Conservation (phyloP, 2,329 filamentous ascomycete genomes). For the Phialemoniopsis sp. region DNA sequence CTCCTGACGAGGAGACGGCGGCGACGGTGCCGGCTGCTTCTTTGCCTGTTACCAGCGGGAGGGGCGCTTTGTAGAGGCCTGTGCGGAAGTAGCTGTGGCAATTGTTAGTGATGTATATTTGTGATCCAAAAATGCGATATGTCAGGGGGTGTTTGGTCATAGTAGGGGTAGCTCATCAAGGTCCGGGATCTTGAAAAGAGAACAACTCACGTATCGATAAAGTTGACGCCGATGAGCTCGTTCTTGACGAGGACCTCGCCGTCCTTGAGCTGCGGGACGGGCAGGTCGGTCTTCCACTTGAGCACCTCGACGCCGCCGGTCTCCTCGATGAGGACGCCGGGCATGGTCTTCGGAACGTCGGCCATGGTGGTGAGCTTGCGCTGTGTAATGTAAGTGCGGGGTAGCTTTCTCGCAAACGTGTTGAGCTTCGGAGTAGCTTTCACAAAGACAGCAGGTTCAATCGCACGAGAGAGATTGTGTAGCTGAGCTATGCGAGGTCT, state of each 20-base stretch:
- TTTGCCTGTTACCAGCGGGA: slow-evolving; percentile 74
- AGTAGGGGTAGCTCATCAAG: too few relatives aligned
- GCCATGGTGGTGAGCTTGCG: slow-evolving; percentile 1
- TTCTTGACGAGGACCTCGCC: slow-evolving; percentile 79
- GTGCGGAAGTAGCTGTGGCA: slow-evolving; percentile 69
- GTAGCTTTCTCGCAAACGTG: too few relatives aligned
- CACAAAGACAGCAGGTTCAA: too few relatives aligned
- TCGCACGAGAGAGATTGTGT: too few relatives aligned
- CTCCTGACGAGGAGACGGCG: slow-evolving; percentile 37
- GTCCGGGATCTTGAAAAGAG: too few relatives aligned
- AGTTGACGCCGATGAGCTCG: slow-evolving; percentile 77
- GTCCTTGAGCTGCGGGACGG: slow-evolving; percentile 64
- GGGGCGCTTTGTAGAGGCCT: slow-evolving; percentile 69
- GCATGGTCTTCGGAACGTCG: slow-evolving; percentile 63
- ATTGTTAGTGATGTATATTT: neutral
- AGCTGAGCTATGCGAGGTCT: too few relatives aligned
- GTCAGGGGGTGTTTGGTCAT: too few relatives aligned
- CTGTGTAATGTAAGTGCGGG: neutral
- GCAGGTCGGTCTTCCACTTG: slow-evolving; percentile 64
- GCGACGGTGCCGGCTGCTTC: slow-evolving; percentile 74
- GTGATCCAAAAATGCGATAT: too few relatives aligned
- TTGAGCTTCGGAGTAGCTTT: too few relatives aligned
- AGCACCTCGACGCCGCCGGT: slow-evolving; percentile 70
- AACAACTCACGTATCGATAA: slow-evolving; percentile 72
- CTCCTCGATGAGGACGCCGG: slow-evolving; percentile 67